Conservation (phyloP, 495 filamentous ascomycete species). For the Aspergillus coremiiformis region DNA sequence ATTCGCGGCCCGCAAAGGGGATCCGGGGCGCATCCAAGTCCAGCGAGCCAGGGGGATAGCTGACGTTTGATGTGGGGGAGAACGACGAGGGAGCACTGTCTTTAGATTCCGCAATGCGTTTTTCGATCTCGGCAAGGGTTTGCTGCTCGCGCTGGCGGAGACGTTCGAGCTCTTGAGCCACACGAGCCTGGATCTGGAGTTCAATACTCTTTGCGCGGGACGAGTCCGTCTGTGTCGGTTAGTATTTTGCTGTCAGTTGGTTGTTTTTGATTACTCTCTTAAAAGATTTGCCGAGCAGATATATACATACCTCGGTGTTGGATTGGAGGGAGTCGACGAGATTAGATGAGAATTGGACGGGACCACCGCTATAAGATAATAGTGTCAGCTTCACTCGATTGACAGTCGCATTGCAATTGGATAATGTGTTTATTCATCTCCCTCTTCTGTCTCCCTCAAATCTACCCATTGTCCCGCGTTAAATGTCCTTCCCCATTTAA, state of each 20-base stretch:
- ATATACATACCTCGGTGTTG: slow-evolving; percentile 67
- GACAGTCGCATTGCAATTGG: not conserved
- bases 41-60: slow-evolving; percentile 37
- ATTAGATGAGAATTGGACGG: slow-evolving; percentile 79
- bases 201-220: slow-evolving; percentile 78
- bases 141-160: slow-evolving; percentile 57
- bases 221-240: slow-evolving; percentile 61
- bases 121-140: slow-evolving; percentile 49
- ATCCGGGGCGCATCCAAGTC: slow-evolving; percentile 43
- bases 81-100: slow-evolving; percentile 24
- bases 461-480: not conserved
- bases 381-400: slow-evolving; percentile 1
- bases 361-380: slow-evolving; percentile 50
- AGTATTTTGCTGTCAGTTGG: slow-evolving; percentile 9
- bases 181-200: slow-evolving; percentile 81
- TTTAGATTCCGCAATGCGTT: slow-evolving; percentile 43
- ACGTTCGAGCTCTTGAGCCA: slow-evolving; percentile 72
- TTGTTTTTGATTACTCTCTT: slow-evolving; percentile 5
- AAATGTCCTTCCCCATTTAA: not conserved
- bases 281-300: not conserved
- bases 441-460: not conserved
- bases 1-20: slow-evolving; percentile 40
- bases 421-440: not conserved
- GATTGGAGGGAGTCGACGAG: slow-evolving; percentile 74
- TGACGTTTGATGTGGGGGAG: slow-evolving; percentile 23